Base-by-base conservation (phyloP, 2,329 filamentous ascomycete species). In the Fusarium palustre region DNA sequence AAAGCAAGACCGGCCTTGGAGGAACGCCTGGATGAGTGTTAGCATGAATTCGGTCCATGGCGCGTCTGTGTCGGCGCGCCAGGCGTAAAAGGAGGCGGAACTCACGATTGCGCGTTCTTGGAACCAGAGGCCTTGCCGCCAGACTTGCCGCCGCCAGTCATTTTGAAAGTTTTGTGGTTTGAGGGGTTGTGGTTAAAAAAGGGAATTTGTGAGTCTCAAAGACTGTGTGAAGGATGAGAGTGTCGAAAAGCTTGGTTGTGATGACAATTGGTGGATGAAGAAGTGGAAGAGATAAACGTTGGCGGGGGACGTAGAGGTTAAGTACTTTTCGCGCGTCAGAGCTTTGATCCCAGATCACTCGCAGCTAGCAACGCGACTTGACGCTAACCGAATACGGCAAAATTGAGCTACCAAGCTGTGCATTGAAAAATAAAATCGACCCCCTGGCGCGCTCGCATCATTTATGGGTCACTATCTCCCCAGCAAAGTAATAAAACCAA, bases 141-240 rank as follows among this genome's bases (percentile, higher is more conserved):
- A 87, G 95, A 97, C 87, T 99, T 99, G 85, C 96, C 96, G 85
- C 95, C 95, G 90, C 95, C 95, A 93, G 96, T 97, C 96, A 99
- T 99, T 92, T 93, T 97, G 91, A 88, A 78, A 75, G 74, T 79
- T 77, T 20, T 55, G 59, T 78, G 77, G 74, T 75, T 76, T 33
- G 49, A 49, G 55, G 50, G 43, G 28, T 71, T 43, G 30, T 49
- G 39, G 24, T 52, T 36, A 25, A 47, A 68, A 75, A 64, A 64
- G 57, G 58, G 55, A 53, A 38, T 66, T 45, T 52, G 36, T n/a
- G 53, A 45, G 49, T 69, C 64, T 55, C 68, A 69, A 67, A 55
- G 69, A 71, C 71, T 63, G 52, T 68, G 55, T 42, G 56, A 53
- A 71, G 55, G 70, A 66, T 70, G 64, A 45, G 65, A 68, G 64